Evolutionary conservation across 2,329 filamentous ascomycete genomes (phyloP), one percentile per base, ranked within the genome.

Genomic region (Parastagonospora avenae): DNA sequence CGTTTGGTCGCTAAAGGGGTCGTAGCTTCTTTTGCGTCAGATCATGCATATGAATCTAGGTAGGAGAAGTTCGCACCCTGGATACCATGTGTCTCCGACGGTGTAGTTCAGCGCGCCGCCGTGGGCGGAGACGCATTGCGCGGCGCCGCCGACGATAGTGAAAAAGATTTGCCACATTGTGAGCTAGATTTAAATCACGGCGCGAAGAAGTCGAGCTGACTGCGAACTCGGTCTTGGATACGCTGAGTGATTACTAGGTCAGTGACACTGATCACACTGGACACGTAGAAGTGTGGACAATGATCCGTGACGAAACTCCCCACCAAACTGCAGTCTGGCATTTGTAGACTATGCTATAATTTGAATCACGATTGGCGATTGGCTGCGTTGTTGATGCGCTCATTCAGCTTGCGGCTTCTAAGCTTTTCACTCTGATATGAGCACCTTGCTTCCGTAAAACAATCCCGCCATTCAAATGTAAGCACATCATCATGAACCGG

Each of bases 41-140:
- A 2, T 5, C 19, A 24, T 5, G 19, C 5, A 24, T 24, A 24
- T 37, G 28, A 15, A 10, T 16, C 31, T 9, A 24, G 19, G 15
- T 12, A 32, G 16, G 14, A 19, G 30, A 29, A 15, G 8, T 9
- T 46, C 38, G 24, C 30, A 67, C 65, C 67, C 67, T 19, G 62
- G 56, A 33, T 69, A 70, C 66, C 66, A 70, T 15, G 54, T 64
- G 9, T 66, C 62, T 16, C 60, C 66, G 4, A 70, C 64, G 2
- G 66, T 68, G 47, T 70, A 70, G 46, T 70, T 68, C 5, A 66
- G 12, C 10, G 58, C 59, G 8, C 67, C 67, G 16, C 67, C 67
- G 31, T 70, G 67, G 1, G 60, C 60, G 8, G 52, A 59, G n/a
- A 35, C 54, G 8, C 41, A 52, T 9, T 52, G 42, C 11, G 50